These are phyloP conservation scores for Leucaena leucocephala DNA, from an alignment of 306 rosid species.

Conservation along the genomic window DNA sequence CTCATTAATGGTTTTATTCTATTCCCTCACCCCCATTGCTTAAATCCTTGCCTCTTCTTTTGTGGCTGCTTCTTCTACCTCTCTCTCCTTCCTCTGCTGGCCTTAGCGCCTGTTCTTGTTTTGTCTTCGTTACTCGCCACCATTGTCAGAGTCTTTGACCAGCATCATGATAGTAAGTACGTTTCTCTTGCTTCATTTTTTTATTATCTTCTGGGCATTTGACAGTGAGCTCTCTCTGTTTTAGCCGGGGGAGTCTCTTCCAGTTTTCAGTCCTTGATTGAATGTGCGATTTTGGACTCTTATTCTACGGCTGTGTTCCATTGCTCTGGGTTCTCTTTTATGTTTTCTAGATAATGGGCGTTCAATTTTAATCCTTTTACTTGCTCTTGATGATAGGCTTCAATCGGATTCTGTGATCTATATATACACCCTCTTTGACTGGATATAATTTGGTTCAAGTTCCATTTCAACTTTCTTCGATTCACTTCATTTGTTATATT, in stretches of 20 bases:
- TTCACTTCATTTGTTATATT: background rate
- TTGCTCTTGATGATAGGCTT: slow-evolving; percentile 12
- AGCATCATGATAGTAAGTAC: slow-evolving; percentile 99
- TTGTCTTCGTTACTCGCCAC: slow-evolving; percentile 49
- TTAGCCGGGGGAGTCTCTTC: background rate
- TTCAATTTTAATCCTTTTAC: slow-evolving; percentile 1
- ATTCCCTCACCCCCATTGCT: slow-evolving; percentile 31
- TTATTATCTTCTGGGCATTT: slow-evolving; percentile 27
- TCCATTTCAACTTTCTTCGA: slow-evolving; percentile 2
- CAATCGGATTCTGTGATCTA: slow-evolving; percentile 37
- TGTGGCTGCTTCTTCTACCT: slow-evolving; percentile 38
- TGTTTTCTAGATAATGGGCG: background rate
- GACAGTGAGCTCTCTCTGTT: slow-evolving; percentile 21
- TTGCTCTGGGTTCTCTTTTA: slow-evolving; percentile 21
- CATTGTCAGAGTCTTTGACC: slow-evolving; percentile 61
- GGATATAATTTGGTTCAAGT: slow-evolving; percentile 15
- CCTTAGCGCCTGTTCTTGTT: slow-evolving; percentile 46
- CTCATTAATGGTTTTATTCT: slow-evolving; percentile 64
- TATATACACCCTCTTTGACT: background rate
- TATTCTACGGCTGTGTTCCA: slow-evolving; percentile 14
- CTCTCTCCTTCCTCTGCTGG: slow-evolving; percentile 29
- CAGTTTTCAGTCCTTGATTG: slow-evolving; percentile 37
- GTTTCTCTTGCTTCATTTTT: slow-evolving; percentile 55
- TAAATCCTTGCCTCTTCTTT: slow-evolving; percentile 44
- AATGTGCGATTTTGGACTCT: slow-evolving; percentile 29